These are phyloP conservation scores for Hanseniaspora gamundiae DNA, from an alignment of 1,139 yeast genomes.

Conservation along the genomic window DNA sequence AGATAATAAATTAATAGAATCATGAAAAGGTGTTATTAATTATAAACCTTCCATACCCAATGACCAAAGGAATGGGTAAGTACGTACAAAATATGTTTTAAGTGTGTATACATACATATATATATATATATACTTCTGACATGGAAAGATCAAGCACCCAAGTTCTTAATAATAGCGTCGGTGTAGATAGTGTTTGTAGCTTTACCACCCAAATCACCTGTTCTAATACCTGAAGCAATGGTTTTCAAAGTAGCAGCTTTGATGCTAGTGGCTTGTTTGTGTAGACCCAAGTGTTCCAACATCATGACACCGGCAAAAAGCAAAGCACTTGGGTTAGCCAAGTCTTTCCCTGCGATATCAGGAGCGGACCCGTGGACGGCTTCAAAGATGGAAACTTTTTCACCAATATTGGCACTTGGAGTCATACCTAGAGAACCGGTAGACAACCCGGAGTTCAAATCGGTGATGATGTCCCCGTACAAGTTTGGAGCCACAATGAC, in stretches of 20 bases:
- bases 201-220: conserved; percentile 91
- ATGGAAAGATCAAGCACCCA: conserved; percentile 19
- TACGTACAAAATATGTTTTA: neutral
- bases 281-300: conserved; percentile 95
- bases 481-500: conserved; percentile 99
- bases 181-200: conserved; percentile 86
- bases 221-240: conserved; percentile 91
- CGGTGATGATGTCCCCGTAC: conserved; percentile 97
- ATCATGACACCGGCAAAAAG: conserved; percentile 94
- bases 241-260: conserved; percentile 84
- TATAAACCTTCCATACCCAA: no score
- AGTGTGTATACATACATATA: neutral
- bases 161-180: conserved; percentile 56
- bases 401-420: conserved; percentile 99
- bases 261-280: conserved; percentile 66
- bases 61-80: no score
- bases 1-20: no score
- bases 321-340: conserved; percentile 97
- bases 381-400: conserved; percentile 92
- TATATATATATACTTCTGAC: neutral
- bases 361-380: conserved; percentile 99
- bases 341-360: conserved; percentile 94
- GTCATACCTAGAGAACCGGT: conserved; percentile 98
- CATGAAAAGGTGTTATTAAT: no score
- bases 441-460: conserved; percentile 80